phyloP scores from a whole-genome alignment of 1,284 basidiomycete species.

The Boletus mariae region DNA sequence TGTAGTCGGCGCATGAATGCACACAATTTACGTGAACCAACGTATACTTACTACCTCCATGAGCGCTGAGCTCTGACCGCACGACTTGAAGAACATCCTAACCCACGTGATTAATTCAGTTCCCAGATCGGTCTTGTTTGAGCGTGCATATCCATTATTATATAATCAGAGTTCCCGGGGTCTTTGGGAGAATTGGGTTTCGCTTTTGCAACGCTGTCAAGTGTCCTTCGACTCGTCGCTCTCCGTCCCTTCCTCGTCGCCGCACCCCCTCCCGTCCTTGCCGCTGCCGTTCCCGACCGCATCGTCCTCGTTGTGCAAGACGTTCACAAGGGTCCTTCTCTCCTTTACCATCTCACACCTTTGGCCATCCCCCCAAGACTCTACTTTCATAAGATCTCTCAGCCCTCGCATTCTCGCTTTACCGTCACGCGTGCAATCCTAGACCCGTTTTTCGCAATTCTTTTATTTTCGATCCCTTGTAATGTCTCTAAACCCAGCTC shows the following conservation, averaged over 20 bases:
- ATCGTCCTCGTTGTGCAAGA: constrained; percentile 23
- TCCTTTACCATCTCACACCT: constrained; percentile 16
- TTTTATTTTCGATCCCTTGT: constrained; percentile 21
- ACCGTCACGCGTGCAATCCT: constrained; percentile 13
- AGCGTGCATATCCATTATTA: constrained; percentile 3
- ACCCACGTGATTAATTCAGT: neutral
- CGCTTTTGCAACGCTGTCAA: constrained; percentile 33
- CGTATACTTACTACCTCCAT: neutral
- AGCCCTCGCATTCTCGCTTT: constrained; percentile 7
- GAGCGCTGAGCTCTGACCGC: neutral
- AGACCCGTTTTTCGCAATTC: constrained; percentile 21
- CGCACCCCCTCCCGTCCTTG: constrained; percentile 16
- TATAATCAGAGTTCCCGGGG: constrained; percentile 24
- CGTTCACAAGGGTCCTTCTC: constrained; percentile 18
- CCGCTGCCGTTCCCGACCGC: constrained; percentile 20
- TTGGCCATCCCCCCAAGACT: constrained; percentile 4
- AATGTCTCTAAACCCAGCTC: constrained; percentile 36
- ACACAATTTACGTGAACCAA: neutral
- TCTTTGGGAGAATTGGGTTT: constrained; percentile 37
- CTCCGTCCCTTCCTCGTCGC: constrained; percentile 26
- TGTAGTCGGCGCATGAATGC: neutral
- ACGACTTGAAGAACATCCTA: neutral
- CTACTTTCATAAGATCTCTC: constrained; percentile 19
- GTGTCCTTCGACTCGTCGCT: constrained; percentile 31
- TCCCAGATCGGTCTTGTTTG: no score